Evolutionary conservation across 2,329 filamentous ascomycete species (phyloP).

Genomic region (Colletotrichum abscissum): DNA sequence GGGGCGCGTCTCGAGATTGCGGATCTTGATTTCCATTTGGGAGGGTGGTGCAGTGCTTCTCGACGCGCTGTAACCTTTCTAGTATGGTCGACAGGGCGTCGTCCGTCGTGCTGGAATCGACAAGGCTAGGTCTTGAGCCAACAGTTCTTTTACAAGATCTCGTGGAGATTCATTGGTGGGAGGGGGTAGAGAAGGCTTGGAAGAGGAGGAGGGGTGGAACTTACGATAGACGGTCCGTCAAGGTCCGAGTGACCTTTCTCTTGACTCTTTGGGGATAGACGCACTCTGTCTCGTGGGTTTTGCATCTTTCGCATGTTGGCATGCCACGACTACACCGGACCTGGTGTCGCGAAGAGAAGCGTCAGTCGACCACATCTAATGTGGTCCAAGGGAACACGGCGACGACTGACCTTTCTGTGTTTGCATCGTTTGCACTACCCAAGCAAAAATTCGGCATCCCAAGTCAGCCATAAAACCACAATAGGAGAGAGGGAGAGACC

Average conservation of each 20-base stretch:
- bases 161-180: not conserved
- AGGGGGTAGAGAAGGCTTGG: no score
- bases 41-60: conserved; percentile 36
- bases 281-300: conserved; percentile 41
- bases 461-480: not conserved
- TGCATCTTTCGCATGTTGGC: conserved; percentile 43
- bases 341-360: conserved; percentile 18
- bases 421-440: conserved; percentile 24
- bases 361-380: not conserved
- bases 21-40: not conserved
- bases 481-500: no score
- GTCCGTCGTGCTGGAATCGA: conserved; percentile 17
- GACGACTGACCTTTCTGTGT: conserved; percentile 18
- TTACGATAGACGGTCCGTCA: conserved; percentile 29
- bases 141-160: not conserved
- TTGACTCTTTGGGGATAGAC: conserved; percentile 43
- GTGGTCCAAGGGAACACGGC: not conserved
- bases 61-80: conserved; percentile 44
- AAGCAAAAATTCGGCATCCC: not conserved
- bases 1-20: not conserved
- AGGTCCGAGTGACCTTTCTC: conserved; percentile 38
- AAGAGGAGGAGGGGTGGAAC: not conserved
- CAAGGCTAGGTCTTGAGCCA: conserved; percentile 11
- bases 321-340: conserved; percentile 45
- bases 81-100: conserved; percentile 42